A percentile compares a stretch with the other conserved stretches of the same genome.
Evolutionary conservation across 768 basidiomycete species (phyloP).

Genomic region (Amanita rubescens): DNA sequence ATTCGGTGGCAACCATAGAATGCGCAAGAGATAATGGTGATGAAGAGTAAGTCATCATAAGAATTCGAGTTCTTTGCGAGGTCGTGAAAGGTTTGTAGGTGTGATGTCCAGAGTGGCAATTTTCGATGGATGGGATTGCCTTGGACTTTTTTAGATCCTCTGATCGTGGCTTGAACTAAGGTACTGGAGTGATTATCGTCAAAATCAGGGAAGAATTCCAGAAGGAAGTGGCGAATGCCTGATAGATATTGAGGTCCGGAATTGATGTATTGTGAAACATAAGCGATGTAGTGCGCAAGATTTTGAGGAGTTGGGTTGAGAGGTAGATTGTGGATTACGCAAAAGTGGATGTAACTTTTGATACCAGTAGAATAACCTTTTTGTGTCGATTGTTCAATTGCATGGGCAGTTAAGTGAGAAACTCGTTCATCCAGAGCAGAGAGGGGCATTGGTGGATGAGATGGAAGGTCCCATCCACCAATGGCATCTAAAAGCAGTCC

Average conservation of each 20-base stretch:
- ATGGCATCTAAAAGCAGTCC: neutral
- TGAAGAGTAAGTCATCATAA: conserved; percentile 20
- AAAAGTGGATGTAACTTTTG: conserved; percentile 12
- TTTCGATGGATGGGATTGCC: conserved; percentile 17
- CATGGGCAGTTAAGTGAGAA: neutral
- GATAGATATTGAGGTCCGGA: conserved; percentile 18
- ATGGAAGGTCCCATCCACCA: neutral
- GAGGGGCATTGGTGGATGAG: neutral
- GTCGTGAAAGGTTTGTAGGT: conserved; percentile 13
- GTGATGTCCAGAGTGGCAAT: conserved; percentile 12
- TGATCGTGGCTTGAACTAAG: conserved; percentile 11
- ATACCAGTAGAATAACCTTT: conserved; percentile 14
- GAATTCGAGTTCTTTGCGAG: neutral
- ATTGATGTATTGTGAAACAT: too few relatives aligned
- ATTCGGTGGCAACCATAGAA: conserved; percentile 23
- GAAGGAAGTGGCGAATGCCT: conserved; percentile 17
- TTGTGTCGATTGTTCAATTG: neutral
- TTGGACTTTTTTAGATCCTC: conserved; percentile 13
- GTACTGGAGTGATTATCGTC: conserved; percentile 11
- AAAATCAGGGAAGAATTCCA: conserved; percentile 18
- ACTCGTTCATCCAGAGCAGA: neutral
- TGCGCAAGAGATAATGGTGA: conserved; percentile 15
- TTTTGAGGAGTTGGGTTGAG: too few relatives aligned
- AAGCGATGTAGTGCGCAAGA: too few relatives aligned
- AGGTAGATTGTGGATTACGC: too few relatives aligned